Conservation (phyloP, 1,284 basidiomycete species). For the Ganoderma leucocontextum region DNA sequence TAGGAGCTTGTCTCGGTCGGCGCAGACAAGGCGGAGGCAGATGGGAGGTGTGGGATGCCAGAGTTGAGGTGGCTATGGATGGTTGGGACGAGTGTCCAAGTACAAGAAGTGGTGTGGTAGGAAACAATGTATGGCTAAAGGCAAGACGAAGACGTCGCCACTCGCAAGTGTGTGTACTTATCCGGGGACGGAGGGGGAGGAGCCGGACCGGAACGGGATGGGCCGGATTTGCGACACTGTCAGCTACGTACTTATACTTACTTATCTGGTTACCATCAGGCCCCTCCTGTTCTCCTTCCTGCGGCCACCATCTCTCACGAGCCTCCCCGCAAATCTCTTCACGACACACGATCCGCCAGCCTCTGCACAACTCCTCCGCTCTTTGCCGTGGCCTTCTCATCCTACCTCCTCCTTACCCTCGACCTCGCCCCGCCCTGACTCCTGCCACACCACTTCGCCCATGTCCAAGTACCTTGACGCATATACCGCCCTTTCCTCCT, state of each 20-base stretch:
- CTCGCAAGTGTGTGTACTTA: too few species aligned
- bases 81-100: not conserved
- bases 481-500: constrained; percentile 56
- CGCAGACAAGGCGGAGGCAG: not conserved
- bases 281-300: constrained; percentile 9
- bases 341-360: not conserved
- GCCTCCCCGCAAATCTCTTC: not conserved
- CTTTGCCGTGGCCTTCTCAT: constrained; percentile 24
- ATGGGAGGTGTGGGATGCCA: too few species aligned
- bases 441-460: constrained; percentile 3
- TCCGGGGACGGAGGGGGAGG: not conserved
- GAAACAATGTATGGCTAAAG: not conserved
- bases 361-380: constrained; percentile 18
- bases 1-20: not conserved
- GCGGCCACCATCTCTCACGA: constrained; percentile 16
- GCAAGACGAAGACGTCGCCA: too few species aligned
- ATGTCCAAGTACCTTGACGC: constrained; percentile 46
- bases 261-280: constrained; percentile 22
- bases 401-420: not conserved
- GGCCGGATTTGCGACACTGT: constrained; percentile 3
- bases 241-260: too few species aligned
- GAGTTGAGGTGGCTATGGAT: not conserved
- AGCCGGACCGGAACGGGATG: not conserved
- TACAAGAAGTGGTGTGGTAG: constrained; percentile 1
- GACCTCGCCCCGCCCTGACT: not conserved